Evolutionary conservation across 2,329 filamentous ascomycete species (phyloP), one percentile per base, ranked within the genome.

Genomic region (Talaromyces sp.): DNA sequence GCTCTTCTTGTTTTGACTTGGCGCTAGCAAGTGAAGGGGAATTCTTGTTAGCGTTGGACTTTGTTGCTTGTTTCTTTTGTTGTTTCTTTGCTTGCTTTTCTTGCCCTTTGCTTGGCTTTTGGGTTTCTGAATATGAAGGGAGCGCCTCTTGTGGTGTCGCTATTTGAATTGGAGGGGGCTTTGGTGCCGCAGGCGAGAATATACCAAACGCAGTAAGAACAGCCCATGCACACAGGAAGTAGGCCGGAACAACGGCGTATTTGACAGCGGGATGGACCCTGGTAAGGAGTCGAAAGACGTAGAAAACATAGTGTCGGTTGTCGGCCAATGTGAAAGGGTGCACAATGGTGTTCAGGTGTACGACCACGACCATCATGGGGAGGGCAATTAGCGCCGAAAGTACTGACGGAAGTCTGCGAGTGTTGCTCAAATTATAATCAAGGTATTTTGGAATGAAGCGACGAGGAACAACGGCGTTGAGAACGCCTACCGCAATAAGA

Each of bases 261-360:
- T 88, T 88, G 58, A 91, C 76, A 18, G 80, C 76, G 1, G 81
- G 79, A 46, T 90, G 84, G 5, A 82, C 83, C 2, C 89, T 84
- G 40, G 98, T 88, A 5, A 89, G 88, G 70, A 92, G 86, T 1
- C 92, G 88, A 80, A 99, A 99, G 64, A 96, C 81, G 78, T 99
- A 99, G 76, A 99, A 99, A 74, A 96, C 89, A 79, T 96, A 99
- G 75, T 99, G 95, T 2, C 95, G 84, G 75, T 99, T 99, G 76
- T 99, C 95, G 37, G 95, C 95, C 0, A 98, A 84, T 0, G 93
- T 96, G 73, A 98, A 99, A 0, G 95, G 93, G 72, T 99, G 95
- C 48, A 98, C 85, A 66, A 96, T 89, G 37, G 95, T 99, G 81
- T 97, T 98, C 82, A 85, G 89, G 66, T 86, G 84, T 25, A 97